These are phyloP conservation scores for Aspergillus transmontanensis DNA, from an alignment of 2,329 filamentous ascomycete genomes.

Conservation along the genomic window DNA sequence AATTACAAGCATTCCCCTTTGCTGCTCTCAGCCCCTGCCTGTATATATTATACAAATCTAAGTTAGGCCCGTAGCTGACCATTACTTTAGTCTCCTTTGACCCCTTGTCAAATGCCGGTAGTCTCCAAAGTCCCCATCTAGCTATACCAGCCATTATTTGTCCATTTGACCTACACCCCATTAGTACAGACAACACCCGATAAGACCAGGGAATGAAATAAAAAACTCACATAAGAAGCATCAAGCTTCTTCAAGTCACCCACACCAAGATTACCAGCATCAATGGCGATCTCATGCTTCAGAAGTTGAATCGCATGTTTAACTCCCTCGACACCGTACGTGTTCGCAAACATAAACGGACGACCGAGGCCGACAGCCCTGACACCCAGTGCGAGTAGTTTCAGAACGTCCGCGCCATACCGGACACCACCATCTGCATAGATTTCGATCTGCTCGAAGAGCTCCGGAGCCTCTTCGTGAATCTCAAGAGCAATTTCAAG, in stretches of 20 bases:
- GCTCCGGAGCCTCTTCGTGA: slow-evolving; percentile 50
- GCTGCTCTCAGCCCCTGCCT: no score
- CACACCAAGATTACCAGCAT: slow-evolving; percentile 12
- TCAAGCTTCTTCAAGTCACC: slow-evolving; percentile 12
- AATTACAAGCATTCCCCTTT: no score
- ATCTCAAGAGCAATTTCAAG: slow-evolving; percentile 55
- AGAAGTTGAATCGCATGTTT: slow-evolving; percentile 9
- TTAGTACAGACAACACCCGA: not conserved
- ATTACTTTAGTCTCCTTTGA: not conserved
- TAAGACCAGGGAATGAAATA: accelerated
- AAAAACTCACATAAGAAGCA: slow-evolving; percentile 10
- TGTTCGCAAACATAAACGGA: slow-evolving; percentile 24
- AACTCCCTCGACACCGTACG: slow-evolving; percentile 25
- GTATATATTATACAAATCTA: not conserved
- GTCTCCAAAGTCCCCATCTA: not conserved
- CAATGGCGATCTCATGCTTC: slow-evolving; percentile 16
- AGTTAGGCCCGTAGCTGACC: not conserved
- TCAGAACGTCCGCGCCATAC: slow-evolving; percentile 56
- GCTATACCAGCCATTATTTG: slow-evolving; percentile 11
- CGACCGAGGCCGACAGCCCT: slow-evolving; percentile 54
- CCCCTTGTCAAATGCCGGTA: not conserved
- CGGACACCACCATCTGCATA: slow-evolving; percentile 56
- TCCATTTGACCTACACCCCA: slow-evolving; percentile 10
- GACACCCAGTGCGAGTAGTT: slow-evolving; percentile 54
- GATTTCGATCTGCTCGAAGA: slow-evolving; percentile 52